Evolutionary conservation across 2,329 filamentous ascomycete genomes (phyloP).

Genomic region (Talaromyces amestolkiae): DNA sequence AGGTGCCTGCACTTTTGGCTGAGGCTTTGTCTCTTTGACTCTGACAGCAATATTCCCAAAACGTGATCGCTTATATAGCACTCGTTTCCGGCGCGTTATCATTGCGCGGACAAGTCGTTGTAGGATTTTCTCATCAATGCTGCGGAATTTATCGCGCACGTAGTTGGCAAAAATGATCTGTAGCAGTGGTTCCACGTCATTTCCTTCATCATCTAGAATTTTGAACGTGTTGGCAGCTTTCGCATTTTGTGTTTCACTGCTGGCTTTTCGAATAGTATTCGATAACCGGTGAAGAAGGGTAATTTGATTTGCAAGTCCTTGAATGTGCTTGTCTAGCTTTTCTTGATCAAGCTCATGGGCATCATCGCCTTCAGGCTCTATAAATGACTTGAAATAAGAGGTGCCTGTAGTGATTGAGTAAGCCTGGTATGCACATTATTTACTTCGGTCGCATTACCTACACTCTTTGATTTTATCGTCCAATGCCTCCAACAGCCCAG

Average conservation of each 20-base stretch:
- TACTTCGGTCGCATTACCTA: background rate
- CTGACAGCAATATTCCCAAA: background rate
- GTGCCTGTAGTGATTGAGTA: background rate
- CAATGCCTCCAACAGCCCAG: constrained; percentile 1
- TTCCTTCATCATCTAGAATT: constrained; percentile 12
- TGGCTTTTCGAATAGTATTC: constrained; percentile 17
- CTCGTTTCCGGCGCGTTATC: constrained; percentile 14
- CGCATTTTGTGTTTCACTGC: constrained; percentile 12
- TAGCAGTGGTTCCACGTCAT: constrained; percentile 3
- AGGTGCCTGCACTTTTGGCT: constrained; percentile 1
- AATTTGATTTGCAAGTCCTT: constrained; percentile 2
- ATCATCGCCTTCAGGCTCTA: background rate
- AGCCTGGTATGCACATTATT: background rate
- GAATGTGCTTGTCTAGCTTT: background rate
- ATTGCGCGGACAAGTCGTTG: constrained; percentile 12
- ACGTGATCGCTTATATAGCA: constrained; percentile 13
- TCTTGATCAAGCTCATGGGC: background rate
- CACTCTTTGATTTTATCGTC: constrained; percentile 11
- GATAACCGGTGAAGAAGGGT: constrained; percentile 12
- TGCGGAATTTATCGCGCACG: constrained; percentile 7
- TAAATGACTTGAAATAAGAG: background rate
- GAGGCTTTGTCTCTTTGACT: background rate
- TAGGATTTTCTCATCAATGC: constrained; percentile 4
- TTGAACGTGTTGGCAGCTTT: constrained; percentile 14
- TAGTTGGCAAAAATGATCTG: constrained; percentile 5